Conservation (phyloP, 805 yeast species). For the Starmerella sp. region DNA sequence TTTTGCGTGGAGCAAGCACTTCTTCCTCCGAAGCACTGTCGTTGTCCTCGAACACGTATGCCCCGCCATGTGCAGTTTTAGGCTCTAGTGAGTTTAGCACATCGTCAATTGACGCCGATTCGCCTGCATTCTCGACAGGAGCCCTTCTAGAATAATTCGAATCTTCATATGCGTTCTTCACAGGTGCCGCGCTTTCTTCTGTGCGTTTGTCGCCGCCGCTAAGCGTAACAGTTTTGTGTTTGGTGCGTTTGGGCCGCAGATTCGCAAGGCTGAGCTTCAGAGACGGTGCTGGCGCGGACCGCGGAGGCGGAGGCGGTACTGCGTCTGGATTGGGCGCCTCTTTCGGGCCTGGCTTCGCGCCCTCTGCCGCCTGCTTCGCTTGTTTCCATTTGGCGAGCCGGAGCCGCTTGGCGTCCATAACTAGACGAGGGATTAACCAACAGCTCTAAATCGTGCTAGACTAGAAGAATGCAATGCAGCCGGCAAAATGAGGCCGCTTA, state of each 20-base stretch:
- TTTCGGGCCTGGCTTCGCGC: too few relatives aligned
- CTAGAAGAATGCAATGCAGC: not conserved
- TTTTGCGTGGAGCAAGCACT: not conserved
- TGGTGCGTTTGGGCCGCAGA: not conserved
- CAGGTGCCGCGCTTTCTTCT: too few relatives aligned
- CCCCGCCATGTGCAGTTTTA: not conserved
- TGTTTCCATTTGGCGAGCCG: conserved; percentile 4
- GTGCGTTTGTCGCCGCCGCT: not conserved
- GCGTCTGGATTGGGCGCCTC: not conserved
- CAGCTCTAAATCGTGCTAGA: not conserved
- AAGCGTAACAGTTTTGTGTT: not conserved
- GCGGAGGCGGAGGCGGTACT: not conserved
- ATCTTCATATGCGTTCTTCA: too few relatives aligned
- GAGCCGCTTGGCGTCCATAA: not conserved
- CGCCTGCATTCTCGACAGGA: too few relatives aligned
- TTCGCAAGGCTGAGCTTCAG: not conserved
- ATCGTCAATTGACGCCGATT: not conserved
- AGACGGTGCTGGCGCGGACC: not conserved
- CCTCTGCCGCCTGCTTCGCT: not conserved
- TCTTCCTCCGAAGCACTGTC: not conserved
- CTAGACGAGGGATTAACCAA: not conserved
- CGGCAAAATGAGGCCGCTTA: not conserved
- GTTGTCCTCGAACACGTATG: not conserved
- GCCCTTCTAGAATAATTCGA: too few relatives aligned
- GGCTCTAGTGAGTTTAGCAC: not conserved